Percentiles rank a stretch among this genome's conserved stretches.
phyloP scores from a whole-genome alignment of 306 rosid genomes.

The Acacia acuminata region DNA sequence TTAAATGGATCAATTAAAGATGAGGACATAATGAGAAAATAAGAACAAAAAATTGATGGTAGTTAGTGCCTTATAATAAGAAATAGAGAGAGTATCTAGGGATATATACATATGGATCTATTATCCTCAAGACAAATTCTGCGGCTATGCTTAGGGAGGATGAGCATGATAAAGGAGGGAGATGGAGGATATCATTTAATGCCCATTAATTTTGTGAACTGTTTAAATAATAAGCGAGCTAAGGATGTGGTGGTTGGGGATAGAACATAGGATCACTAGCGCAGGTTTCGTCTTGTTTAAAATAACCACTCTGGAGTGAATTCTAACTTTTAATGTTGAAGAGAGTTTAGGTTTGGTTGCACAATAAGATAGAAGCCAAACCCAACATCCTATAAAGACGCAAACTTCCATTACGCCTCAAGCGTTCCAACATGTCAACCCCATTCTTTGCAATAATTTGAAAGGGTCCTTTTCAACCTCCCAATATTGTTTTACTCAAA shows the following conservation, averaged over 20 bases:
- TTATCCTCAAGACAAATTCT: not conserved
- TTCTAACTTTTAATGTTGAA: constrained; percentile 10
- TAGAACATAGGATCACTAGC: not conserved
- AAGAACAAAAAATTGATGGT: accelerated
- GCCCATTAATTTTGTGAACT: not conserved
- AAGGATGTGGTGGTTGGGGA: not conserved
- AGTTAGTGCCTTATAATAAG: too few species aligned
- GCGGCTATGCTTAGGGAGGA: not conserved
- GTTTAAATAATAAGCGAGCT: not conserved
- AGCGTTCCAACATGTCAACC: not conserved
- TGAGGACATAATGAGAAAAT: too few species aligned
- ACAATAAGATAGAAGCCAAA: constrained; percentile 30
- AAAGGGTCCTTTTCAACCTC: not conserved
- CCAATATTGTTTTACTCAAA: not conserved
- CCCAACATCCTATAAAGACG: not conserved
- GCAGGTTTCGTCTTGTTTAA: not conserved
- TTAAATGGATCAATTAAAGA: too few species aligned
- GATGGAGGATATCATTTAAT: not conserved
- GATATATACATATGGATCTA: too few species aligned
- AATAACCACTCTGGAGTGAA: not conserved
- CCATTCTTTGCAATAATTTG: not conserved
- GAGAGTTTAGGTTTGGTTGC: not conserved
- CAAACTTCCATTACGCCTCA: not conserved
- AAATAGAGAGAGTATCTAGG: too few species aligned
- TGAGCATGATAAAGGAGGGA: too few species aligned